Evolutionary conservation across 2,329 filamentous ascomycete species (phyloP).

Genomic region (Trichoderma guizhouense): DNA sequence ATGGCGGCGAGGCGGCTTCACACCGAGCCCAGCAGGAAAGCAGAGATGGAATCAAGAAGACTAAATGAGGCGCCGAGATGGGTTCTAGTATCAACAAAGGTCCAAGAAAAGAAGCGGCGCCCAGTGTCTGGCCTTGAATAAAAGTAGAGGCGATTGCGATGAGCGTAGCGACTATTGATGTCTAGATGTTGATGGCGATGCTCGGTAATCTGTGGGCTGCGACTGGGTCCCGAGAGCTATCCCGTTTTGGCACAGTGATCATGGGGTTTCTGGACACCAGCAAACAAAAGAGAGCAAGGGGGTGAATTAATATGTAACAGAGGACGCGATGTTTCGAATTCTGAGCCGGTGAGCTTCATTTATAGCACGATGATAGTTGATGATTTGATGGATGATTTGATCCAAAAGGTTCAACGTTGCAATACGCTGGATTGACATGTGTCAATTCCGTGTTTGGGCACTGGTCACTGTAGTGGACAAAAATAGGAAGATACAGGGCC

Average conservation of each 20-base stretch:
- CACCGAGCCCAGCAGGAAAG: not conserved
- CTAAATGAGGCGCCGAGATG: not conserved
- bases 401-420: not conserved
- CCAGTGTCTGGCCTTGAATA: not conserved
- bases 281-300: not conserved
- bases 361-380: not conserved
- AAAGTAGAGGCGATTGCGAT: not conserved
- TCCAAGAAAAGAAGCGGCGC: not conserved
- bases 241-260: slow-evolving; percentile 5
- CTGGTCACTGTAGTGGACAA: not conserved
- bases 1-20: slow-evolving; percentile 49
- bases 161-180: not conserved
- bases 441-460: not conserved
- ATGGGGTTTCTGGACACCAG: slow-evolving; percentile 3
- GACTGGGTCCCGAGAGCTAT: slow-evolving; percentile 14
- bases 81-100: not conserved
- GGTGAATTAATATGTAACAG: not conserved
- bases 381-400: not conserved
- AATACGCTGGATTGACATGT: not conserved
- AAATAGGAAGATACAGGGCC: not conserved
- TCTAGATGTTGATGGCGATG: slow-evolving; percentile 8
- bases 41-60: not conserved
- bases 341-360: not conserved
- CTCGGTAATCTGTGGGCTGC: slow-evolving; percentile 17
- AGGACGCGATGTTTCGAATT: not conserved